Evolutionary conservation across 1,284 basidiomycete species (phyloP).

Genomic region (Austroboletus niveus): DNA sequence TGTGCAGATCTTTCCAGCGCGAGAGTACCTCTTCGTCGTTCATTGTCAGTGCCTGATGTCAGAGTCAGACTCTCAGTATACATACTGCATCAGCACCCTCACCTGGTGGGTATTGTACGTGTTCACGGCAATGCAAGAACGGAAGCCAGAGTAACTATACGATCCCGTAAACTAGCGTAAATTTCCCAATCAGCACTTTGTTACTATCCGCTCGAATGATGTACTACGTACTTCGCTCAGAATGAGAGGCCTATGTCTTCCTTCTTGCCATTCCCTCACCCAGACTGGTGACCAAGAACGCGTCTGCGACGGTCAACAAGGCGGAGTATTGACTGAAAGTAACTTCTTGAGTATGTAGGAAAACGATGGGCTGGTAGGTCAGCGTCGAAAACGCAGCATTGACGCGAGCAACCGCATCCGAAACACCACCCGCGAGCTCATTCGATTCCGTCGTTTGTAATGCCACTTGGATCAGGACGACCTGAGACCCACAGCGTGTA

Average conservation of each 20-base stretch:
- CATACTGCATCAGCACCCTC: not conserved
- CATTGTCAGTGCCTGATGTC: conserved; percentile 68
- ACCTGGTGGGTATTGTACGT: conserved; percentile 73
- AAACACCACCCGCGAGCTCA: conserved; percentile 71
- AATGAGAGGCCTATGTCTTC: conserved; percentile 65
- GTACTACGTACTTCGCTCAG: conserved; percentile 59
- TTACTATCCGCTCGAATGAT: not conserved
- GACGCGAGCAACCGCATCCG: conserved; percentile 77
- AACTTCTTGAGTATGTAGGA: conserved; percentile 83
- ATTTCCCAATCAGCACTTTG: conserved; percentile 3
- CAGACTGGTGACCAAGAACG: conserved; percentile 80
- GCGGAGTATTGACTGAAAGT: conserved; percentile 87
- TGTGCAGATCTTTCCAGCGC: conserved; percentile 85
- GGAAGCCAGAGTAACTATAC: conserved; percentile 82
- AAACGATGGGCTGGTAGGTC: conserved; percentile 87
- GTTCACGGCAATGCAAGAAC: conserved; percentile 82
- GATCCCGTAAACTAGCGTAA: conserved; percentile 77
- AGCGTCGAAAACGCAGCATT: conserved; percentile 81
- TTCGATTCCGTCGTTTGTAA: conserved; percentile 80
- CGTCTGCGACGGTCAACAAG: conserved; percentile 79
- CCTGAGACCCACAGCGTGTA: conserved; percentile 33
- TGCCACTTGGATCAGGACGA: conserved; percentile 84
- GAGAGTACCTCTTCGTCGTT: conserved; percentile 64
- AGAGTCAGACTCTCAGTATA: not conserved
- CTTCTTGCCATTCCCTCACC: conserved; percentile 79